phyloP scores from a whole-genome alignment of 495 filamentous ascomycete genomes.

The Lasiosphaeria hispida region DNA sequence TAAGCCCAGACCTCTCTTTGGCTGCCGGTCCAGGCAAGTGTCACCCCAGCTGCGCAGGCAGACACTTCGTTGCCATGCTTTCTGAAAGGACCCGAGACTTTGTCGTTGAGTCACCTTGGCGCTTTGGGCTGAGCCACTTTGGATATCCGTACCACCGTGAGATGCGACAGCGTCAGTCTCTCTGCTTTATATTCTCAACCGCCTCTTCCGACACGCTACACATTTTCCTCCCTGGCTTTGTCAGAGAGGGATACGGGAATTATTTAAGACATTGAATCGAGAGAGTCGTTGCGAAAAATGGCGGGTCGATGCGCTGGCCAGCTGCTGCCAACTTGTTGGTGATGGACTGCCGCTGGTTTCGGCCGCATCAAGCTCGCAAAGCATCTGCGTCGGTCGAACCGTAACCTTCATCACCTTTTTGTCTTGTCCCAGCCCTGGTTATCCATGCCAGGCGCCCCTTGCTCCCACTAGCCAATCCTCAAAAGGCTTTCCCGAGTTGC shows the following conservation, averaged over 20 bases:
- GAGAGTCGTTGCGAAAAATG: no score
- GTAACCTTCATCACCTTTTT: slow-evolving; percentile 10
- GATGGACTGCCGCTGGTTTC: neutral
- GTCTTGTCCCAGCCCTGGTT: slow-evolving; percentile 12
- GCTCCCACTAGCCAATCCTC: slow-evolving; percentile 15
- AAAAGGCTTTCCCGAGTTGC: slow-evolving; percentile 2
- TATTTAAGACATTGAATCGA: no score
- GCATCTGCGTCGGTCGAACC: slow-evolving; percentile 21
- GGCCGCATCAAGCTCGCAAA: slow-evolving; percentile 13
- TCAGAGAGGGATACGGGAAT: neutral
- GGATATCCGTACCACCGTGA: slow-evolving; percentile 23
- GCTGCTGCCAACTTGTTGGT: neutral
- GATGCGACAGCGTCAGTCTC: slow-evolving; percentile 1
- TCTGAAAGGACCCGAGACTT: slow-evolving; percentile 3
- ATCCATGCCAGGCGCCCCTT: slow-evolving; percentile 14
- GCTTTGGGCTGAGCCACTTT: slow-evolving; percentile 16
- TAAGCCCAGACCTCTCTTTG: slow-evolving; percentile 8
- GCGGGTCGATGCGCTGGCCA: neutral
- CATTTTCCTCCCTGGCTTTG: neutral
- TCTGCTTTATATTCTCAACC: neutral
- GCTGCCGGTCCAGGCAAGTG: slow-evolving; percentile 18
- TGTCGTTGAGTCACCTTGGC: slow-evolving; percentile 15
- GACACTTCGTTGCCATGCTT: neutral
- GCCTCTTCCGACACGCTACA: neutral
- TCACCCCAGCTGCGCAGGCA: slow-evolving; percentile 23